A percentile compares a stretch with the other conserved stretches of the same genome.
Evolutionary conservation across 148 eudicot genomes (phyloP).

Genomic region (Silene latifolia): DNA sequence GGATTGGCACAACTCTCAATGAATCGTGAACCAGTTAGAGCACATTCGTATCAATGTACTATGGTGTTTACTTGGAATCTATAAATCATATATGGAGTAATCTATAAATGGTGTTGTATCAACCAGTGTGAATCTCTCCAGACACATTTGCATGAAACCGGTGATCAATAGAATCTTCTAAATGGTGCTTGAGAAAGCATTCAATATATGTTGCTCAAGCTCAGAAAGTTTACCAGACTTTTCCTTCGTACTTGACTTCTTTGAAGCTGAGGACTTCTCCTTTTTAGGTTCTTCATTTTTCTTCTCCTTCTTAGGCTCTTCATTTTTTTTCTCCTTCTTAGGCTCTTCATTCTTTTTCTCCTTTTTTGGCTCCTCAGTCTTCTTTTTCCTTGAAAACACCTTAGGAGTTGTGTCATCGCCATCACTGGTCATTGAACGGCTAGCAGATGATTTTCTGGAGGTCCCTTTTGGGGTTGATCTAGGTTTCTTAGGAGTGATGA

Average conservation of each 20-base stretch:
- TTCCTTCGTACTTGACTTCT: conserved; percentile 57
- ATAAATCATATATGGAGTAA: background rate
- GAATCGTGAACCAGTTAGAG: background rate
- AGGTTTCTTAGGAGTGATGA: conserved; percentile 39
- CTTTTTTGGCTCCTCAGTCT: conserved; percentile 46
- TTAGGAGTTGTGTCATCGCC: conserved; percentile 50
- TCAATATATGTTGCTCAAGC: background rate
- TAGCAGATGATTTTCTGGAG: conserved; percentile 48
- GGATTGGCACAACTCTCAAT: no score
- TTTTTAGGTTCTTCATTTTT: conserved; percentile 49
- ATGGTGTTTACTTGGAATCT: background rate
- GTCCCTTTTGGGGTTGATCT: conserved; percentile 46
- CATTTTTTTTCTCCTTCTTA: conserved; percentile 57
- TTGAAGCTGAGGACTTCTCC: conserved; percentile 55
- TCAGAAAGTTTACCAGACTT: conserved; percentile 45
- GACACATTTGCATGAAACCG: background rate
- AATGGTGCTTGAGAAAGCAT: background rate
- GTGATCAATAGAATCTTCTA: background rate
- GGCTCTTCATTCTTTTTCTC: conserved; percentile 29
- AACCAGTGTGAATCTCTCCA: background rate
- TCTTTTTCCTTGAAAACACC: conserved; percentile 72
- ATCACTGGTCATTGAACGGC: conserved; percentile 37
- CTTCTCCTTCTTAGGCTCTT: conserved; percentile 57
- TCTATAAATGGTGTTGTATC: background rate
- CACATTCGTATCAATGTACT: background rate